A percentile compares a stretch with the other conserved stretches of the same genome.
Conservation (phyloP, 148 eudicot species). For the Persicaria tinctoria region DNA sequence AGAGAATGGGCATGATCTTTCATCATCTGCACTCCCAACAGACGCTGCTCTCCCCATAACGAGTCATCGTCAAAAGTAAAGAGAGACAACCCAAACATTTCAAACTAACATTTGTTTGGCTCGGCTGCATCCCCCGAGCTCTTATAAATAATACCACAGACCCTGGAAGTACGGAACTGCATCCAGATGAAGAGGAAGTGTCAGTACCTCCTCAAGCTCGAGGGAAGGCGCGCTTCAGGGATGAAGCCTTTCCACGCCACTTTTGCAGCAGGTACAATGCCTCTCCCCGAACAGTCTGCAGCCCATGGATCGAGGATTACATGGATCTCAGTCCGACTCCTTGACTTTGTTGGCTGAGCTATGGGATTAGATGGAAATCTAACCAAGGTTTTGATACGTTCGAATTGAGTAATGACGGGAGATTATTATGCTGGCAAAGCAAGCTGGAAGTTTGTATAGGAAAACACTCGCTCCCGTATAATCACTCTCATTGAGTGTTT, state of each 20-base stretch:
- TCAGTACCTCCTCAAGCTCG: not conserved
- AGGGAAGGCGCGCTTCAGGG: not conserved
- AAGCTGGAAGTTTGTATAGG: conserved; percentile 7
- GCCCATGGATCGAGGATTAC: not conserved
- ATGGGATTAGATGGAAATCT: conserved; percentile 13
- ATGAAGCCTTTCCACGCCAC: conserved; percentile 5
- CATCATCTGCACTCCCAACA: conserved; percentile 6
- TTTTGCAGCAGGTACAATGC: not conserved
- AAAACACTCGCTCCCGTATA: not conserved
- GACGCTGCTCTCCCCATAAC: not conserved
- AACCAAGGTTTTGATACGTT: conserved; percentile 12
- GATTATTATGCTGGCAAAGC: conserved; percentile 1
- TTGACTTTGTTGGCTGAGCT: conserved; percentile 6
- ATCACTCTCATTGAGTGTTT: not conserved
- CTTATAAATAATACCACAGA: conserved; percentile 7
- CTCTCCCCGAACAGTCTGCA: not conserved
- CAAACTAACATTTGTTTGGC: conserved; percentile 10
- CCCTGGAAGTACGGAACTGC: conserved; percentile 6
- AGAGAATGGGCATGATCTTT: conserved; percentile 12
- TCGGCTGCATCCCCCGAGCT: conserved; percentile 9
- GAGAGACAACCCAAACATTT: not conserved
- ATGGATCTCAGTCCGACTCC: conserved; percentile 2
- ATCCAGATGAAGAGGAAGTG: not conserved
- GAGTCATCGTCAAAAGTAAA: not conserved
- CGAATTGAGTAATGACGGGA: not conserved